Percentiles rank a stretch among this genome's conserved stretches.
Conservation (phyloP, 306 rosid genomes). For the Citrullus mucosospermus region DNA sequence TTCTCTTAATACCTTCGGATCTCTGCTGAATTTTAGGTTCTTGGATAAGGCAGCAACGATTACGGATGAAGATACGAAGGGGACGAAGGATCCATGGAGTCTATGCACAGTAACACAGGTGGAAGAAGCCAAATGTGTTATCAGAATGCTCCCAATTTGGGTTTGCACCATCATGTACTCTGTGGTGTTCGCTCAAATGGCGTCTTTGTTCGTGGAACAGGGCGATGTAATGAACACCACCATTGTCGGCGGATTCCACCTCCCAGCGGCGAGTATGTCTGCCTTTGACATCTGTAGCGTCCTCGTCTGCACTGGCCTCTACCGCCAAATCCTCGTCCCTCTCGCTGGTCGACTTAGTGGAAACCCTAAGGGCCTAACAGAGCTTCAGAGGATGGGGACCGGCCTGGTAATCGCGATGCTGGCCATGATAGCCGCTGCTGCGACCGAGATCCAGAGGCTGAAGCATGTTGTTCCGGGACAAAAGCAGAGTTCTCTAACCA, state of each 20-base stretch:
- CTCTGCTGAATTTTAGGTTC: slow-evolving; percentile 15
- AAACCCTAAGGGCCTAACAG: slow-evolving; percentile 31
- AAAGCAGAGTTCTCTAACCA: slow-evolving; percentile 27
- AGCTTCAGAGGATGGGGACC: slow-evolving; percentile 52
- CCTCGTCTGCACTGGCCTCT: slow-evolving; percentile 29
- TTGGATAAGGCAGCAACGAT: slow-evolving; percentile 51
- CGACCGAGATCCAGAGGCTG: slow-evolving; percentile 27
- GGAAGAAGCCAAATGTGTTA: slow-evolving; percentile 51
- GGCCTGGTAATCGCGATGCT: slow-evolving; percentile 44
- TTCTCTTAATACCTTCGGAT: no score
- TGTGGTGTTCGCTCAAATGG: slow-evolving; percentile 55
- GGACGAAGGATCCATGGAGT: slow-evolving; percentile 20
- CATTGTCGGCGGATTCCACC: slow-evolving; percentile 16
- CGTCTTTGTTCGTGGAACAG: slow-evolving; percentile 55
- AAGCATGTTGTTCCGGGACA: slow-evolving; percentile 11
- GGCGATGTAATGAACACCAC: slow-evolving; percentile 42
- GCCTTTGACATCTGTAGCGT: slow-evolving; percentile 44
- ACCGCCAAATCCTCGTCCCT: slow-evolving; percentile 32
- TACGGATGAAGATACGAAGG: slow-evolving; percentile 3
- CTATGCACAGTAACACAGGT: slow-evolving; percentile 57
- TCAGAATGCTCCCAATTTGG: slow-evolving; percentile 52
- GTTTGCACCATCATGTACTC: slow-evolving; percentile 51
- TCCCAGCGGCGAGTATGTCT: slow-evolving; percentile 58
- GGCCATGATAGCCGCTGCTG: slow-evolving; percentile 42
- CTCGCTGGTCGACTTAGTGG: slow-evolving; percentile 22